Evolutionary conservation across 2,329 filamentous ascomycete species (phyloP), one percentile per base, ranked within the genome.

Genomic region (Cladosporium sp.): DNA sequence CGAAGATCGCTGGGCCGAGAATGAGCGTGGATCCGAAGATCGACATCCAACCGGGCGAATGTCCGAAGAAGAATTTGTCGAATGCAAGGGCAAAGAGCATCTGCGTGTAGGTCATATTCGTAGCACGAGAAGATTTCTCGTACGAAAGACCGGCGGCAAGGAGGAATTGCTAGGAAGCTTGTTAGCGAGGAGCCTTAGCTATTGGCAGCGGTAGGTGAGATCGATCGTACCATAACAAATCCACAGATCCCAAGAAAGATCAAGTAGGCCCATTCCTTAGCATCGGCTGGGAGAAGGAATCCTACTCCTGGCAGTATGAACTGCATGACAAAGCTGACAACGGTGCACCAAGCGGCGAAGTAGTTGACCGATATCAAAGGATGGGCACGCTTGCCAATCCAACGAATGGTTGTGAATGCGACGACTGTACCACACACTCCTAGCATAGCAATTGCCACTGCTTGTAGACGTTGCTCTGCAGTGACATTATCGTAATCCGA

Each of bases 321-420:
- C 69, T 96, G 85, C 32, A 86, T 86, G 0, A 86, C 70, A 1
- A 84, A 74, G 51, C 88, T 89, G 57, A 96, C 87, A 2, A 93
- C 71, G 0, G 87, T 89, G 71, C 89, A 91, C 79, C 86, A 89
- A 0, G 82, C 80, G 3, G 88, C 87, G 73, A 97, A 96, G 77
- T 93, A 96, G 72, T 92, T 96, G 64, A 96, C 91, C 1, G 87
- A 90, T 65, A 96, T 88, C n/a, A 97, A 81, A 0, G 93, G 87
- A 74, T 96, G 92, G 0, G 91, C 90, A 30, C 91, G 85, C 70
- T 87, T 86, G 16, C 93, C 93, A 67, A 97, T 94, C 77, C 89
- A 88, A 18, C 92, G 85, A 68, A 97, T 90, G 0, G 86, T 86
- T 0, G 88, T 92, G 73, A 89, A 93, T 8, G 92, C 91, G 2